Conservation (phyloP, 2,329 filamentous ascomycete species). For the Chrysoporthe puriensis region DNA sequence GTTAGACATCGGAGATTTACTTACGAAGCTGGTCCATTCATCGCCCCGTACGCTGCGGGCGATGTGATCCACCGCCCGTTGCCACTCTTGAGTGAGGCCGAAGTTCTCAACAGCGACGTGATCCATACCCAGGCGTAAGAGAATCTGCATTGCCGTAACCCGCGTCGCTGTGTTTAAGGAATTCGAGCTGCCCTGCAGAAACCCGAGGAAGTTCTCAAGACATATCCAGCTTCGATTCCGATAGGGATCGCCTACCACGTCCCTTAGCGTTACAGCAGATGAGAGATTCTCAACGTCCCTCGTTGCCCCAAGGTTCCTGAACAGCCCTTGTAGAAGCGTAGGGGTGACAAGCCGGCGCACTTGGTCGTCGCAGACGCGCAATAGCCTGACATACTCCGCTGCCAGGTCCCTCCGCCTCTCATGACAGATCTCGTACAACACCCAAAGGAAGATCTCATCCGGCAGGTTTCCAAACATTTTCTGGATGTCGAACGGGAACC, state of each 20-base stretch:
- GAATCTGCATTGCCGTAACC: constrained; percentile 47
- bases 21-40: constrained; percentile 43
- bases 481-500: constrained; percentile 61
- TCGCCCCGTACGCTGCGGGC: constrained; percentile 44
- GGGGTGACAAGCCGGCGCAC: constrained; percentile 50
- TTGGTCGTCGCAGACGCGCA: constrained; percentile 49
- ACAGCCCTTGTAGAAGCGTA: constrained; percentile 54
- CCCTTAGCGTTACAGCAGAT: constrained; percentile 28
- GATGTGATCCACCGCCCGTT: constrained; percentile 49
- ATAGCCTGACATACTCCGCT: constrained; percentile 62
- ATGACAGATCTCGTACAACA: constrained; percentile 61
- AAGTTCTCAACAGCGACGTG: constrained; percentile 49
- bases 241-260: constrained; percentile 33
- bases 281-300: constrained; percentile 45
- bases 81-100: constrained; percentile 45
- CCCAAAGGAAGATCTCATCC: constrained; percentile 69
- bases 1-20: constrained; percentile 40
- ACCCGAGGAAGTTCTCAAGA: constrained; percentile 47
- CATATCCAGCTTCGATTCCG: constrained; percentile 48
- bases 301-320: constrained; percentile 61
- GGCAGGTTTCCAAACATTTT: constrained; percentile 52
- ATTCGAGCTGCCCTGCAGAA: constrained; percentile 45
- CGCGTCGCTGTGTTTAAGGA: constrained; percentile 41
- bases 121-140: constrained; percentile 61
- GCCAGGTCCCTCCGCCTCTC: constrained; percentile 61